Evolutionary conservation across 257 asterid genomes (phyloP).

Genomic region (Scutellaria galericulata): DNA sequence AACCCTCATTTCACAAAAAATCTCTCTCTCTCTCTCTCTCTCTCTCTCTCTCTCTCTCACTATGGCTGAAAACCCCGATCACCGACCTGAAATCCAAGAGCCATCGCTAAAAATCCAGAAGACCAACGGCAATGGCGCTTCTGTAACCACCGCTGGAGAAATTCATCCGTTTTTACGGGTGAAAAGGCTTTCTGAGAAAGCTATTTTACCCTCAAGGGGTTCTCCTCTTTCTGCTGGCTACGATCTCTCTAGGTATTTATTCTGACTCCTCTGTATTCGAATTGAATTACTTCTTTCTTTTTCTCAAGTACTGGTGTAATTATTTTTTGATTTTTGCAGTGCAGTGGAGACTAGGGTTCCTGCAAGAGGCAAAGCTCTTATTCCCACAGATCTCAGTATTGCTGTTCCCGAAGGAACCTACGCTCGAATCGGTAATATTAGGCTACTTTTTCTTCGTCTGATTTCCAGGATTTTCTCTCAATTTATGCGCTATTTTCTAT

Average conservation of each 20-base stretch:
- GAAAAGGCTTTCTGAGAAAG: constrained; percentile 60
- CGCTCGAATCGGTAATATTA: constrained; percentile 70
- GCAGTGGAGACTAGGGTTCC: constrained; percentile 71
- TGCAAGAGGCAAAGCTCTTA: constrained; percentile 76
- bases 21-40: constrained; percentile 3
- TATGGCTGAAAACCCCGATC: constrained; percentile 16
- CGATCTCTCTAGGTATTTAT: constrained; percentile 62
- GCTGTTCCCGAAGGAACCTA: constrained; percentile 86
- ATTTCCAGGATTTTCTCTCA: not conserved
- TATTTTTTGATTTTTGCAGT: constrained; percentile 36
- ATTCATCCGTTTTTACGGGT: constrained; percentile 48
- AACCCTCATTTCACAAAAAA: not conserved
- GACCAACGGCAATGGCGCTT: constrained; percentile 35
- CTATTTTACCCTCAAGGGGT: constrained; percentile 60
- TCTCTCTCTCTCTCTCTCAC: constrained; percentile 35
- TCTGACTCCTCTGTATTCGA: no score
- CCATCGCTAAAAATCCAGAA: constrained; percentile 34
- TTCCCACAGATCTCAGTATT: constrained; percentile 83
- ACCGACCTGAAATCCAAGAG: constrained; percentile 31
- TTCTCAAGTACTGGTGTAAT: not conserved
- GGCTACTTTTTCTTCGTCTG: not conserved
- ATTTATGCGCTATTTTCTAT: no score
- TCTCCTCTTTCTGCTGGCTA: constrained; percentile 64
- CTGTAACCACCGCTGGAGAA: constrained; percentile 22
- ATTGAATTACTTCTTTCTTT: no score